phyloP scores from a whole-genome alignment of 2,329 filamentous ascomycete species.

The Fusarium sp. region DNA sequence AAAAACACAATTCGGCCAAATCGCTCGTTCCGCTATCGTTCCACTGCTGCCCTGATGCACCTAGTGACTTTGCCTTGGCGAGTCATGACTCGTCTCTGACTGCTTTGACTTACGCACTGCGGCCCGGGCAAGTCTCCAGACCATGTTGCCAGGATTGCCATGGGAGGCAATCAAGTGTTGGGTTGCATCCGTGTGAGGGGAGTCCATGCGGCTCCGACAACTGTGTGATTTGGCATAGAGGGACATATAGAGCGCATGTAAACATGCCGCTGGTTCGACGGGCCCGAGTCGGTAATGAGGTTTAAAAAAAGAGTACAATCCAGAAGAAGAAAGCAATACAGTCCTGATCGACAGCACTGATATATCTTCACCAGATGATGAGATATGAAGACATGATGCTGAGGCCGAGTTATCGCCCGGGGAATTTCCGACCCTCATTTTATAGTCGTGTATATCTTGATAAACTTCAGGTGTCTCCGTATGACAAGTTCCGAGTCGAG shows the following conservation, averaged over 20 bases:
- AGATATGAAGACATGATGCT: background rate
- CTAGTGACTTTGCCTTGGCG: slow-evolving; percentile 3
- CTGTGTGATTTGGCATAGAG: background rate
- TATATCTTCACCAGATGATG: background rate
- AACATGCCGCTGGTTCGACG: slow-evolving; percentile 4
- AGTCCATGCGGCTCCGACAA: background rate
- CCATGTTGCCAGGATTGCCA: background rate
- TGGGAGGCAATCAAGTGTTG: background rate
- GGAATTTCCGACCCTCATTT: background rate
- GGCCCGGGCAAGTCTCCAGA: background rate
- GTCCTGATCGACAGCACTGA: background rate
- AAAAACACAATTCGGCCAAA: slow-evolving; percentile 23
- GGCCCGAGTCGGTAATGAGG: background rate
- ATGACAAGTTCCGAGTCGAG: background rate
- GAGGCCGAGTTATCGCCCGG: background rate
- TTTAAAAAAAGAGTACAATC: background rate
- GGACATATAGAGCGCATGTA: slow-evolving; percentile 6
- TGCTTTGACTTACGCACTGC: slow-evolving; percentile 7
- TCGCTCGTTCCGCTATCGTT: slow-evolving; percentile 5
- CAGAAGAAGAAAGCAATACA: background rate
- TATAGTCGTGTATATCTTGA: slow-evolving; percentile 5
- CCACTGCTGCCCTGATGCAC: slow-evolving; percentile 16
- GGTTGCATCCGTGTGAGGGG: background rate
- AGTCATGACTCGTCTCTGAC: slow-evolving; percentile 23
- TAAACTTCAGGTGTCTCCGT: background rate